These are phyloP conservation scores for Tulasnella sp. DNA, from an alignment of 768 basidiomycete species.

Conservation along the genomic window DNA sequence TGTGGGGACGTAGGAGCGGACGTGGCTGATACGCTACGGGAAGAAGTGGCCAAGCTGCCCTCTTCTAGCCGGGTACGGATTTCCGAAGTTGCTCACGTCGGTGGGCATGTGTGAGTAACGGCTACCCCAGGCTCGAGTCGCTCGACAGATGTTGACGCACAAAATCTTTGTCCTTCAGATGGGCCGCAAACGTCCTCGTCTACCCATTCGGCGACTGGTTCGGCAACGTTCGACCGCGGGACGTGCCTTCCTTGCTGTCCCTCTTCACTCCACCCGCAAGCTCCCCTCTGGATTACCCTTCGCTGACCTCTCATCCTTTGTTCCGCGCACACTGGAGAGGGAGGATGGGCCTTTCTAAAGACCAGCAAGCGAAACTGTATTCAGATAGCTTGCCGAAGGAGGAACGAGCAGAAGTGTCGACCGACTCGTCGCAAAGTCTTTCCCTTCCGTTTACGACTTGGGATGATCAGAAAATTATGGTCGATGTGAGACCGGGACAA, in stretches of 20 bases:
- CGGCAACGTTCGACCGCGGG: slow-evolving; percentile 29
- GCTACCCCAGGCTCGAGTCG: slow-evolving; percentile 23
- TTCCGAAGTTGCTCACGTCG: slow-evolving; percentile 31
- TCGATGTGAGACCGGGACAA: slow-evolving; percentile 17
- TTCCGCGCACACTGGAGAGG: slow-evolving; percentile 27
- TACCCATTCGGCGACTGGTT: slow-evolving; percentile 30
- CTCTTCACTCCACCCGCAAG: neutral
- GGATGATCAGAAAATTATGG: slow-evolving; percentile 13
- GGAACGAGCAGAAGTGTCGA: neutral
- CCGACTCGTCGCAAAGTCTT: neutral
- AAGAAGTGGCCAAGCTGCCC: slow-evolving; percentile 21
- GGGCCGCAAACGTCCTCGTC: slow-evolving; percentile 22
- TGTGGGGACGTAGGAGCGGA: slow-evolving; percentile 33
- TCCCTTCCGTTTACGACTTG: slow-evolving; percentile 22
- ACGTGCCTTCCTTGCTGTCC: slow-evolving; percentile 28
- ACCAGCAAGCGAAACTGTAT: slow-evolving; percentile 16
- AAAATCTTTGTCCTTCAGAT: neutral
- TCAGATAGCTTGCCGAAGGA: neutral
- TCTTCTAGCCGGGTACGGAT: slow-evolving; percentile 16
- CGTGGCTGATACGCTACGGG: slow-evolving; percentile 30
- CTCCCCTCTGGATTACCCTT: neutral
- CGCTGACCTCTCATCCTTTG: neutral
- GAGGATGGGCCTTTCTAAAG: slow-evolving; percentile 25
- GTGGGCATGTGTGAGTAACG: slow-evolving; percentile 32
- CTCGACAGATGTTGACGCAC: neutral